Evolutionary conservation across 345 rosid species (phyloP), one percentile per base, ranked within the genome.

Genomic region (Mallotus nudiflorus): DNA sequence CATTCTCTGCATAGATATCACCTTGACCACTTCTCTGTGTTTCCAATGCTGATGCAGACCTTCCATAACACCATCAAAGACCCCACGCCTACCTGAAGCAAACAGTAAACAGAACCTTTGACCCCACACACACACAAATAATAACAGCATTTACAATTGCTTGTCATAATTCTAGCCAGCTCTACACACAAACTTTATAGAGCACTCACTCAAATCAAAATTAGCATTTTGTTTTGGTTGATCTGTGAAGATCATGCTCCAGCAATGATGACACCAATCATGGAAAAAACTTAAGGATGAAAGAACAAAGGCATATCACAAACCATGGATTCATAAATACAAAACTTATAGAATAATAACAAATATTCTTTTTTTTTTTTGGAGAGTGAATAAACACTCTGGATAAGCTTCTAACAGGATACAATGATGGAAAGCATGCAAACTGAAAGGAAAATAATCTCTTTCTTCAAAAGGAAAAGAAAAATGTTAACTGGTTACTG

Each of bases 1-100:
- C 8, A 69, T 44, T 83, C 80, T 87, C 83, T 92, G 98, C 91
- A 82, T 87, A 4, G 96, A 83, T 48, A 92, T 83, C 77, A 90
- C 90, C 81, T 86, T 88, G 13, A 76, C 89, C 51, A 92, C 96
- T 73, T 92, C 98, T 67, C 90, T 82, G 70, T 88, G 88, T 83
- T 92, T 92, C 98, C 96, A 92, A 59, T 90, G 98, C 82, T 92
- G 96, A 84, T 88, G 91, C 44, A 92, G 59, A 71, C 92, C 94
- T 83, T 92, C 98, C 58, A 90, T 79, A 62, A 90, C 91, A 69
- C 98, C 98, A 84, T 74, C 82, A 78, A 92, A 90, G 61, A 92
- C 66, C 73, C 96, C 95, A 75, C 96, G 85, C 83, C 95, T 86
- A 45, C 97, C 94, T 92, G 81, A 46, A 85, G 66, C 64, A 62